Evolutionary conservation across 225 moss, liverwort and hornwort genomes (phyloP).

Genomic region (Thuidium tamariscinum): DNA sequence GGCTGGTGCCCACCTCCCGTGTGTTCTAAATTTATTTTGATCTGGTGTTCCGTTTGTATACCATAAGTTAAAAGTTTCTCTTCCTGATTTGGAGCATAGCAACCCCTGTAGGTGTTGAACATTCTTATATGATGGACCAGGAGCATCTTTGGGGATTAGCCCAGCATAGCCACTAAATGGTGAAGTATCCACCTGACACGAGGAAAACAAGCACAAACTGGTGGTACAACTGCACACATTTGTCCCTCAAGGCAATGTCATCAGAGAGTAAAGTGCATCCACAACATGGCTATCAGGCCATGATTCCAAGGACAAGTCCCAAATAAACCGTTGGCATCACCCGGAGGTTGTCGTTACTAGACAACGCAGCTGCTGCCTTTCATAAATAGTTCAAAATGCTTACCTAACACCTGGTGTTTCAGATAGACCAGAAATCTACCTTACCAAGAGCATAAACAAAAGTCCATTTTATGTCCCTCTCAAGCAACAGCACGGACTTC

Average conservation of each 20-base stretch:
- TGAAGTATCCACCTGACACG: neutral
- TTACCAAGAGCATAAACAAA: neutral
- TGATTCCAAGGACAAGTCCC: neutral
- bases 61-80: neutral
- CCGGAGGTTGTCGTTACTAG: neutral
- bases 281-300: neutral
- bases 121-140: neutral
- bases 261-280: neutral
- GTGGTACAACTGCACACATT: neutral
- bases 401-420: neutral
- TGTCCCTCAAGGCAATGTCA: neutral
- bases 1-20: too few relatives aligned
- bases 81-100: neutral
- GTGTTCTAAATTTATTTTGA: neutral
- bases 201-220: neutral
- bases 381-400: neutral
- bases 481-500: slow-evolving; percentile 9
- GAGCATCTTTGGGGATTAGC: neutral
- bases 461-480: neutral
- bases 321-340: neutral
- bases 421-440: neutral
- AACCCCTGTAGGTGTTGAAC: neutral
- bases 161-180: neutral
- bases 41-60: neutral
- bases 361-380: neutral